Conservation (phyloP, 768 basidiomycete genomes). For the Mycena sanguinolenta region DNA sequence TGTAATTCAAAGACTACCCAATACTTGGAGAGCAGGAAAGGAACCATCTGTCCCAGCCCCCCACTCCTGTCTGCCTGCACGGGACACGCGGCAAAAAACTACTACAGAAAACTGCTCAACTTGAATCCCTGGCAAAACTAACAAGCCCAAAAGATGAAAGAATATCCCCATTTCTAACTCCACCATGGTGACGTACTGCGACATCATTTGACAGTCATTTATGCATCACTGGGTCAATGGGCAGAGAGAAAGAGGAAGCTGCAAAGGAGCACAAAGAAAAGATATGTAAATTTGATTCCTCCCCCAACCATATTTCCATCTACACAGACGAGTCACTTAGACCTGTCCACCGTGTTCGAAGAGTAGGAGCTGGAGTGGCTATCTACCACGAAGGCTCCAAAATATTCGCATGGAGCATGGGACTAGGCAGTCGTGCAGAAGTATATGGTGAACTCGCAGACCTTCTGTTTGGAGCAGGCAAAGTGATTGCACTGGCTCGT, state of each 20-base stretch:
- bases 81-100: conserved; percentile 6
- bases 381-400: background rate
- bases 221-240: conserved; percentile 15
- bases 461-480: background rate
- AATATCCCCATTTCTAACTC: conserved; percentile 38
- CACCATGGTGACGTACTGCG: conserved; percentile 39
- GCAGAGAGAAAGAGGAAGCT: conserved; percentile 27
- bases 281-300: background rate
- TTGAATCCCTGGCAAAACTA: conserved; percentile 29
- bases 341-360: background rate
- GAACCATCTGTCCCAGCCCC: conserved; percentile 30
- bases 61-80: conserved; percentile 27
- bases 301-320: background rate
- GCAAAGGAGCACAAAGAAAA: conserved; percentile 25
- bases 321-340: background rate
- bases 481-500: background rate
- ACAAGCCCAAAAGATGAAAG: conserved; percentile 37
- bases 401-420: background rate
- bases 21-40: no score
- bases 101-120: conserved; percentile 17
- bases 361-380: background rate
- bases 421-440: background rate
- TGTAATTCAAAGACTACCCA: conserved; percentile 37
- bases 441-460: background rate
- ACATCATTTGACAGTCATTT: conserved; percentile 20